phyloP scores from a whole-genome alignment of 352 stramenopile species.

The Phytophthora quininea region DNA sequence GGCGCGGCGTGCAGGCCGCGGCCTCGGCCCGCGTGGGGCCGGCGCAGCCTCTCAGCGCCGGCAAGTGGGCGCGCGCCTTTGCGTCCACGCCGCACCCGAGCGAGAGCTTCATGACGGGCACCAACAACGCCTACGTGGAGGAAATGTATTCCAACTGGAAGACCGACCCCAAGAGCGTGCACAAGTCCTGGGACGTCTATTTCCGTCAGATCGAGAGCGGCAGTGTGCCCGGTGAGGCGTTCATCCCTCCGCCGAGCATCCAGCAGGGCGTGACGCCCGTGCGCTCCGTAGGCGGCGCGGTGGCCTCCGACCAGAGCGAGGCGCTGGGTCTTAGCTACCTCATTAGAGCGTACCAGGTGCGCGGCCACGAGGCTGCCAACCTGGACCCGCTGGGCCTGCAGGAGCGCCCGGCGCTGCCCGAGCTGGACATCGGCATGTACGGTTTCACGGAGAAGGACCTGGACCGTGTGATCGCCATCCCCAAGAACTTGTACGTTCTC shows the following conservation, averaged over 20 bases:
- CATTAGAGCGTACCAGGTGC: constrained; percentile 97
- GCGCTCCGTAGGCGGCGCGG: constrained; percentile 43
- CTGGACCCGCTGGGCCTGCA: constrained; percentile 96
- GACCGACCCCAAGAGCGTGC: constrained; percentile 86
- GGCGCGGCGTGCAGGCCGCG: constrained; percentile 49
- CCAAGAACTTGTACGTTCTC: constrained; percentile 87
- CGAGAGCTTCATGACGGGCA: constrained; percentile 94
- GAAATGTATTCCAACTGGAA: constrained; percentile 97
- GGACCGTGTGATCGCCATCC: constrained; percentile 93
- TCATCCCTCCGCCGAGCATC: constrained; percentile 84
- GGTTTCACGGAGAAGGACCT: constrained; percentile 91
- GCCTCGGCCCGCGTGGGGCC: constrained; percentile 25
- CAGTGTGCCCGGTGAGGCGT: constrained; percentile 78
- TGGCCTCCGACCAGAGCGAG: constrained; percentile 68
- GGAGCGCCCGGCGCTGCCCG: constrained; percentile 60
- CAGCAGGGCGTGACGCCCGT: constrained; percentile 76
- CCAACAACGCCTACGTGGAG: constrained; percentile 97
- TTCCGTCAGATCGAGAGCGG: constrained; percentile 84
- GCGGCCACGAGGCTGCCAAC: constrained; percentile 95
- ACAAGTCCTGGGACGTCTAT: constrained; percentile 90
- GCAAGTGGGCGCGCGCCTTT: constrained; percentile 52
- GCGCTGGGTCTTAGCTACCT: constrained; percentile 95
- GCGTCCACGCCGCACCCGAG: constrained; percentile 76
- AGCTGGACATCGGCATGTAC: constrained; percentile 93
- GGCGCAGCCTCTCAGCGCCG: constrained; percentile 11